Conservation (phyloP, 805 yeast species). For the Schizosaccharomyces japonicus region DNA sequence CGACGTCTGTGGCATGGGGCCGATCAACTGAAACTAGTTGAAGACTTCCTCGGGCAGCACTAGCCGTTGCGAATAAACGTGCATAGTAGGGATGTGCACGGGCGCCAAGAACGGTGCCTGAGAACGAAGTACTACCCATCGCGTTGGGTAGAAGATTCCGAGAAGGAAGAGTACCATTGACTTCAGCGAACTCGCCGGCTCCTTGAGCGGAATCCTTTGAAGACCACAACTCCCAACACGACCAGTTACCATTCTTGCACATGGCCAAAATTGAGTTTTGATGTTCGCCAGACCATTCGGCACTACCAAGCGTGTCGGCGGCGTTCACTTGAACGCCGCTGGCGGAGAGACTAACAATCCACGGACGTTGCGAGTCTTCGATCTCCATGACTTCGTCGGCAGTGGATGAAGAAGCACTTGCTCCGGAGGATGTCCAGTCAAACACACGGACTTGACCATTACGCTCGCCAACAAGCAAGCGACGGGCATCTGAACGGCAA, state of each 20-base stretch:
- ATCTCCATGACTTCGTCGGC: too few species aligned
- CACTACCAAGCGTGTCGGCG: neutral
- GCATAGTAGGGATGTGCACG: neutral
- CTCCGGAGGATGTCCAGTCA: too few species aligned
- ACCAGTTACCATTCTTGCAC: neutral
- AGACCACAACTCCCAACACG: neutral
- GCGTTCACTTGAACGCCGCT: too few species aligned
- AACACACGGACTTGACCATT: neutral
- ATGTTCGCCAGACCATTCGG: neutral
- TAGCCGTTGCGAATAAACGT: neutral
- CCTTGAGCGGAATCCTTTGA: neutral
- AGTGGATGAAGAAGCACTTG: too few species aligned
- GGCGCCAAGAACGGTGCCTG: neutral
- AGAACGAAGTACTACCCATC: neutral
- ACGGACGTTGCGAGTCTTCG: too few species aligned
- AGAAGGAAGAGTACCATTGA: neutral
- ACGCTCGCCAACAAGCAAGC: conserved; percentile 1
- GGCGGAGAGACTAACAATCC: too few species aligned
- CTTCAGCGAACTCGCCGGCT: neutral
- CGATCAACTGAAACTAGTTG: neutral
- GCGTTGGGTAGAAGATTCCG: neutral
- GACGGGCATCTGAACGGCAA: neutral
- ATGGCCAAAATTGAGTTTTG: neutral
- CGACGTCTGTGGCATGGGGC: neutral
- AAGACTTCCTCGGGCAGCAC: neutral